Conservation (phyloP, 106 monocot genomes). For the Posidonia australis region DNA sequence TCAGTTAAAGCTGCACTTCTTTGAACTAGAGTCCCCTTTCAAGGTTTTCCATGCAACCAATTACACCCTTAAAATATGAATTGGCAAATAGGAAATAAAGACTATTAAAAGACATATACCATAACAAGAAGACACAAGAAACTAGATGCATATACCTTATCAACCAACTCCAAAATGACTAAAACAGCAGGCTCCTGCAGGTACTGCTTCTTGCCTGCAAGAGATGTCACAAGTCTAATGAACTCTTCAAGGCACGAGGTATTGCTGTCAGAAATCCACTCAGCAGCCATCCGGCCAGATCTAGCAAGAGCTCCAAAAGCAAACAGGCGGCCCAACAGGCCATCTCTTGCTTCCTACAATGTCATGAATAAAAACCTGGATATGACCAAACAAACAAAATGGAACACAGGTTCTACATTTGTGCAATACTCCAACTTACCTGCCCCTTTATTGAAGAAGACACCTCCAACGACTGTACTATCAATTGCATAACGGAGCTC, state of each 20-base stretch:
- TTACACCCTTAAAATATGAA: background rate
- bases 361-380: conserved; percentile 1
- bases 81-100: background rate
- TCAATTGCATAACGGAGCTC: conserved; percentile 55
- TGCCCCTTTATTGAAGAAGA: conserved; percentile 77
- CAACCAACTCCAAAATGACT: conserved; percentile 52
- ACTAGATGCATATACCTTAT: conserved; percentile 30
- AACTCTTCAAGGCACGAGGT: conserved; percentile 50
- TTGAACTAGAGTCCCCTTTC: no score
- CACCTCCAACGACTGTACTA: conserved; percentile 46
- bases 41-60: no score
- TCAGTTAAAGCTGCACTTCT: no score
- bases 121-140: background rate
- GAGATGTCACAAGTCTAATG: conserved; percentile 32
- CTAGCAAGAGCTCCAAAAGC: conserved; percentile 77
- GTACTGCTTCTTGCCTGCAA: conserved; percentile 78
- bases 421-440: conserved; percentile 21
- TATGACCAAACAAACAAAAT: background rate
- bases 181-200: conserved; percentile 70
- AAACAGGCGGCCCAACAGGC: conserved; percentile 77
- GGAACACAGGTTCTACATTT: background rate
- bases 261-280: conserved; percentile 33
- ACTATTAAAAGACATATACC: background rate
- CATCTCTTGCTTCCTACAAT: conserved; percentile 73
- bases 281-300: conserved; percentile 52